Percentiles rank a stretch among this genome's conserved stretches.
Conservation (phyloP, 1,284 basidiomycete genomes). For the Cryptococcus sp. region DNA sequence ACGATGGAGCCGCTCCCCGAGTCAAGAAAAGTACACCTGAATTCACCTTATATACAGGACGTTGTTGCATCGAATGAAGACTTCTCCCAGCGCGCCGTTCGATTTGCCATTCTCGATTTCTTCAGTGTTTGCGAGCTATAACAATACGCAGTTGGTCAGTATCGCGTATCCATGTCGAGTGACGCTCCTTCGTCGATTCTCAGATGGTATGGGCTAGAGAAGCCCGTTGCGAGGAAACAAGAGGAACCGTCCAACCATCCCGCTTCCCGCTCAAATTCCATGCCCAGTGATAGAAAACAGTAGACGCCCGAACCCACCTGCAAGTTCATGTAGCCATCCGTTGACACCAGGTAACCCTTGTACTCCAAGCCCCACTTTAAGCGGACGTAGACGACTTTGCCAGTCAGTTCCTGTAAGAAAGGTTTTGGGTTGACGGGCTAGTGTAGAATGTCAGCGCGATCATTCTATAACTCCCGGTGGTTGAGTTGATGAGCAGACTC, state of each 20-base stretch:
- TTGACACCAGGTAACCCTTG: slow-evolving; percentile 97
- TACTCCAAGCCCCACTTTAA: slow-evolving; percentile 99
- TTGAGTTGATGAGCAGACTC: slow-evolving; percentile 1
- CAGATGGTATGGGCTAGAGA: too few relatives aligned
- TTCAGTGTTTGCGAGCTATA: slow-evolving; percentile 92
- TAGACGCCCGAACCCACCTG: slow-evolving; percentile 64
- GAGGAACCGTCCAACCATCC: too few relatives aligned
- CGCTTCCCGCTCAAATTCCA: too few relatives aligned
- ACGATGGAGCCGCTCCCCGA: neutral
- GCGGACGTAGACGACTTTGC: slow-evolving; percentile 90
- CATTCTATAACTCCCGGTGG: neutral
- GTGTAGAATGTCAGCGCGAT: neutral
- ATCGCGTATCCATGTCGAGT: neutral
- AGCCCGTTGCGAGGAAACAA: too few relatives aligned
- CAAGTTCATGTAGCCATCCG: slow-evolving; percentile 99
- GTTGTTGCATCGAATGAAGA: slow-evolving; percentile 97
- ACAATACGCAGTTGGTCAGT: neutral
- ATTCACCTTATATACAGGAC: slow-evolving; percentile 74
- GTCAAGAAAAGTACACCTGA: neutral
- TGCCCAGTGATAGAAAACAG: neutral
- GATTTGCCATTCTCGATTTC: slow-evolving; percentile 97
- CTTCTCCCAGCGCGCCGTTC: slow-evolving; percentile 94
- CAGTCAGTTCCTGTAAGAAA: slow-evolving; percentile 96
- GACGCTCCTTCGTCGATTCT: neutral
- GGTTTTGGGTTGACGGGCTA: slow-evolving; percentile 96